A percentile compares a stretch with the other conserved stretches of the same genome.
phyloP scores from a whole-genome alignment of 164 flowering plant genomes.

The Vitis vinifera region DNA sequence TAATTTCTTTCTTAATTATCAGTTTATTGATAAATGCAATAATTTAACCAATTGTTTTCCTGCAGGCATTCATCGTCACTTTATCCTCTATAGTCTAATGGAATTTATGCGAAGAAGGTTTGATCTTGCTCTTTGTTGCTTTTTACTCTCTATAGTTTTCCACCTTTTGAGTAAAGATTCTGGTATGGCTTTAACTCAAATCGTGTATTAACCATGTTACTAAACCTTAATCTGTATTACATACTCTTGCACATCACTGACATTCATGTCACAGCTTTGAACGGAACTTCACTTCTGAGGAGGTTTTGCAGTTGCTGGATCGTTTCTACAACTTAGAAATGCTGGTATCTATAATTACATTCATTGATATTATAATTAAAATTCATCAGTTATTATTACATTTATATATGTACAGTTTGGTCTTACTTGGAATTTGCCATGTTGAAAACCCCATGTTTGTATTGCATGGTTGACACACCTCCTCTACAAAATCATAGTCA shows the following conservation, averaged over 20 bases:
- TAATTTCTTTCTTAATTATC: not conserved
- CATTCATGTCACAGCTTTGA: constrained; percentile 57
- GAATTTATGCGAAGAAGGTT: constrained; percentile 82
- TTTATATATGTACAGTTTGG: too few relatives aligned
- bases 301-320: constrained; percentile 87
- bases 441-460: too few relatives aligned
- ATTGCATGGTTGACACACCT: too few relatives aligned
- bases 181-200: too few relatives aligned
- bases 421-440: too few relatives aligned
- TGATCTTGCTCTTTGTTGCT: constrained; percentile 2
- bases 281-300: constrained; percentile 77
- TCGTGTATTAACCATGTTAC: too few relatives aligned
- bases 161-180: not conserved
- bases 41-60: not conserved
- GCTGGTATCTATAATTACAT: constrained; percentile 53
- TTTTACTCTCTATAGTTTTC: not conserved
- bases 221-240: not conserved
- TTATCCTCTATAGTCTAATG: constrained; percentile 85
- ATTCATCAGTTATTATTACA: too few relatives aligned
- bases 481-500: too few relatives aligned
- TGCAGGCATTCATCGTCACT: constrained; percentile 90
- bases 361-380: not conserved
- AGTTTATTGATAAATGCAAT: not conserved
- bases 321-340: constrained; percentile 93
- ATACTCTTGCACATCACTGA: not conserved